These are phyloP conservation scores for Fraxinus pennsylvanica DNA, from an alignment of 257 asterid species.

Conservation along the genomic window DNA sequence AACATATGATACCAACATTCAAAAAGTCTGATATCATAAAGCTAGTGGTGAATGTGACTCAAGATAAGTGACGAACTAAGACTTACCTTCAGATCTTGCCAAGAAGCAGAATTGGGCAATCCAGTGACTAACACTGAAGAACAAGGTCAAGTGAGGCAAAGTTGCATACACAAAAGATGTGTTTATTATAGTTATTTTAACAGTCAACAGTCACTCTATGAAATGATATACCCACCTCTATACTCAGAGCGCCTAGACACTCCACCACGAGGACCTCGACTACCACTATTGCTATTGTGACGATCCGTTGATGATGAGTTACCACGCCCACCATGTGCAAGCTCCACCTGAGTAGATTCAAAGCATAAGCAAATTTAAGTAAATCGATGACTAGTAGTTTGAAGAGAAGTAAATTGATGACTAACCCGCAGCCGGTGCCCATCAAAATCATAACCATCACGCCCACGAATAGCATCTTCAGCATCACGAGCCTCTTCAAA, in stretches of 20 bases:
- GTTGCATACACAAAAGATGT: background rate
- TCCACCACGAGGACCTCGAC: slow-evolving; percentile 93
- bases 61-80: slow-evolving; percentile 14
- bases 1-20: slow-evolving; percentile 12
- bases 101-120: slow-evolving; percentile 93
- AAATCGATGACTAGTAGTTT: background rate
- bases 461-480: slow-evolving; percentile 98
- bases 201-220: background rate
- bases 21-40: slow-evolving; percentile 9
- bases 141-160: slow-evolving; percentile 8
- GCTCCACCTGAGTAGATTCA: slow-evolving; percentile 67
- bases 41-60: background rate
- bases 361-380: slow-evolving; percentile 8
- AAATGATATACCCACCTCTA: slow-evolving; percentile 49
- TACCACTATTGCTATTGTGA: slow-evolving; percentile 42
- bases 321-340: slow-evolving; percentile 99
- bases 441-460: slow-evolving; percentile 98
- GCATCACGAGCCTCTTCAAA: slow-evolving; percentile 98
- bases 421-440: slow-evolving; percentile 92
- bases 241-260: slow-evolving; percentile 89
- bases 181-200: background rate
- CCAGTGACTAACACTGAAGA: slow-evolving; percentile 75
- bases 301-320: slow-evolving; percentile 76
- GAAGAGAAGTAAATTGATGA: slow-evolving; percentile 6
- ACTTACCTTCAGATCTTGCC: slow-evolving; percentile 98